Evolutionary conservation across 2,329 filamentous ascomycete genomes (phyloP).

Genomic region (Myriosclerotinia duriaeana): DNA sequence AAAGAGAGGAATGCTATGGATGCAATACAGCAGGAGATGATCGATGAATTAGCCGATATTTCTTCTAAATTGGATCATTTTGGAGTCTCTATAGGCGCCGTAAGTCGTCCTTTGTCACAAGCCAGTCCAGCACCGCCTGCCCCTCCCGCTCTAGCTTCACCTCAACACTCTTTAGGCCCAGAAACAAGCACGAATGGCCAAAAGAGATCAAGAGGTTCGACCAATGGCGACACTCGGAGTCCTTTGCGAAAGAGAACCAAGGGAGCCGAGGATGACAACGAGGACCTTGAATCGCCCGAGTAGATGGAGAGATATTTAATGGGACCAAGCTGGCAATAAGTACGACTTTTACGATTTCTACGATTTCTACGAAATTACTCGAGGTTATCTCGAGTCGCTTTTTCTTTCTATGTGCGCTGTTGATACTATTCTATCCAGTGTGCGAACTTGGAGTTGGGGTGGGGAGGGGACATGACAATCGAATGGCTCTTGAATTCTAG

Average conservation of each 20-base stretch:
- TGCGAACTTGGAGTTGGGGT: too few species aligned
- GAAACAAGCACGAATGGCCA: background rate
- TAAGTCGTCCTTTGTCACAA: too few species aligned
- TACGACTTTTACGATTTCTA: background rate
- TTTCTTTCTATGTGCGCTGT: background rate
- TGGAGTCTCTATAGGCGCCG: too few species aligned
- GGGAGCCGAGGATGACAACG: background rate
- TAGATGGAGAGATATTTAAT: background rate
- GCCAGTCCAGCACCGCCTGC: too few species aligned
- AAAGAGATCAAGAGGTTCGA: background rate
- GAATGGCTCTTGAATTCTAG: too few species aligned
- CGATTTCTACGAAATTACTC: background rate
- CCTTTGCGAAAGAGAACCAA: constrained; percentile 3
- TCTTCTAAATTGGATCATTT: background rate
- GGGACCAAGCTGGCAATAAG: background rate
- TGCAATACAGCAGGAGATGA: background rate
- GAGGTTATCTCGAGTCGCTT: background rate
- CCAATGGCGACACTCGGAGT: background rate
- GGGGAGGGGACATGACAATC: too few species aligned
- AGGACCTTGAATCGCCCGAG: background rate
- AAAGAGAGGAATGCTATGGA: background rate
- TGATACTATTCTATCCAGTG: too few species aligned
- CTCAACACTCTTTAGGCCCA: background rate
- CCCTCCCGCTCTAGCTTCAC: too few species aligned
- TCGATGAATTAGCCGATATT: background rate